Evolutionary conservation across 106 monocot species (phyloP).

Genomic region (Posidonia australis): DNA sequence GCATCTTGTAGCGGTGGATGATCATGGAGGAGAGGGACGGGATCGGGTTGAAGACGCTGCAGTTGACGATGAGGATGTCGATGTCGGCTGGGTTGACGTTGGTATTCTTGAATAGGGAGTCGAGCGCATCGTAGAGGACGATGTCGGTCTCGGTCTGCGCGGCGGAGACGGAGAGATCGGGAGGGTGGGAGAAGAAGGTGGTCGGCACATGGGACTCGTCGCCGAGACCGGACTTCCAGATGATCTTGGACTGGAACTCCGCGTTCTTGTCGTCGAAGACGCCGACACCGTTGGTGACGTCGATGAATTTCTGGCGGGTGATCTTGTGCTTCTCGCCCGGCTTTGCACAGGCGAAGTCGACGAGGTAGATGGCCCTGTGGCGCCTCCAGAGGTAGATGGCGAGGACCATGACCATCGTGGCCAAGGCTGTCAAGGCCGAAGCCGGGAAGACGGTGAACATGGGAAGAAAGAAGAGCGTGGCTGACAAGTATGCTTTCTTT

Average conservation of each 20-base stretch:
- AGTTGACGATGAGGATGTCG: constrained; percentile 59
- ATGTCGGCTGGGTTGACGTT: constrained; percentile 50
- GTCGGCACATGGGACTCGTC: constrained; percentile 56
- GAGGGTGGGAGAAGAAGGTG: constrained; percentile 43
- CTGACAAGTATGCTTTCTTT: background rate
- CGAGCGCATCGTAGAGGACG: constrained; percentile 39
- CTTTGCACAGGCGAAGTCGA: constrained; percentile 61
- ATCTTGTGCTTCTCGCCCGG: constrained; percentile 44
- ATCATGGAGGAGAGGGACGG: constrained; percentile 75
- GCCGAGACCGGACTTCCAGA: constrained; percentile 45
- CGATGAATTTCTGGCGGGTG: constrained; percentile 32
- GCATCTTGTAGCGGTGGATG: constrained; percentile 62
- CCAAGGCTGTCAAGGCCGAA: background rate
- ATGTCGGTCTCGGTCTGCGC: constrained; percentile 45
- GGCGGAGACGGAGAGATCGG: constrained; percentile 45
- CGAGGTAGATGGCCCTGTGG: constrained; percentile 45
- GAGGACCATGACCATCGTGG: constrained; percentile 4
- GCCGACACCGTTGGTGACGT: constrained; percentile 42
- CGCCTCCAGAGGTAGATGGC: constrained; percentile 28
- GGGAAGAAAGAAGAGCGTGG: background rate
- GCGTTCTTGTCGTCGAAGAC: constrained; percentile 37
- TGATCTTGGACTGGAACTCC: constrained; percentile 51
- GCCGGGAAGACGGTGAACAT: background rate
- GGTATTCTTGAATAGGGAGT: constrained; percentile 42
- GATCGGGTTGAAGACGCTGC: constrained; percentile 74